Evolutionary conservation across 768 basidiomycete species (phyloP), one percentile per base, ranked within the genome.

Genomic region (Termitomyces sp.): DNA sequence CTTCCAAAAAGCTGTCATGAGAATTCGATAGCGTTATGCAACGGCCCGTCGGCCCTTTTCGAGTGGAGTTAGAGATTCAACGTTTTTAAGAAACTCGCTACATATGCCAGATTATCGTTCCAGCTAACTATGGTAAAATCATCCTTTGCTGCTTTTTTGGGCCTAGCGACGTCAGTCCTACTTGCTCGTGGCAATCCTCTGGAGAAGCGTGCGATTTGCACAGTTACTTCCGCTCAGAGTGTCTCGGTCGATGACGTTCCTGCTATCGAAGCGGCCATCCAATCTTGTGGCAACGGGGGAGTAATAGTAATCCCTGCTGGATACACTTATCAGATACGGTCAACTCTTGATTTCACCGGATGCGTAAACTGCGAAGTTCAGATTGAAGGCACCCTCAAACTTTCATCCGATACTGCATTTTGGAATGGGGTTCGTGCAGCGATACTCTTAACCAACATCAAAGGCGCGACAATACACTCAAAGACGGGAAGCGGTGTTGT

Each of bases 231-330:
- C 12, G 66, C 64, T 1, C 60, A 58, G 3, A 54, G 62, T 42
- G 57, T 66, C 9, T 62, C 61, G 10, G 54, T 52, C 10, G 69
- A 70, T 42, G 69, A 70, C 46, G 67, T 69, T 12, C 68, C 66
- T 23, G 65, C 69, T 48, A 69, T 69, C 18, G 53, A 61, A 43
- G 63, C 63, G 7, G 68, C 68, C 27, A 62, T 70, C 45, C 58
- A 67, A 49, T 61, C 66, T 31, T 70, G 68, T 39, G 69, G 69
- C 1, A 66, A 66, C 31, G 67, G 66, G 10, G 68, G 69, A 7
- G 64, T 66, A 32, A 69, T 69, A 22, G 62, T 68, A 31, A 63
- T 70, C 35, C 64, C 68, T 22, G 67, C 64, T 15, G 65, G 67
- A 7, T 57, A 51, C 16, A 61, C 58, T 2, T 69, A 64, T 33